Evolutionary conservation across 2,329 filamentous ascomycete species (phyloP).

Genomic region (Neofusicoccum cordaticola): DNA sequence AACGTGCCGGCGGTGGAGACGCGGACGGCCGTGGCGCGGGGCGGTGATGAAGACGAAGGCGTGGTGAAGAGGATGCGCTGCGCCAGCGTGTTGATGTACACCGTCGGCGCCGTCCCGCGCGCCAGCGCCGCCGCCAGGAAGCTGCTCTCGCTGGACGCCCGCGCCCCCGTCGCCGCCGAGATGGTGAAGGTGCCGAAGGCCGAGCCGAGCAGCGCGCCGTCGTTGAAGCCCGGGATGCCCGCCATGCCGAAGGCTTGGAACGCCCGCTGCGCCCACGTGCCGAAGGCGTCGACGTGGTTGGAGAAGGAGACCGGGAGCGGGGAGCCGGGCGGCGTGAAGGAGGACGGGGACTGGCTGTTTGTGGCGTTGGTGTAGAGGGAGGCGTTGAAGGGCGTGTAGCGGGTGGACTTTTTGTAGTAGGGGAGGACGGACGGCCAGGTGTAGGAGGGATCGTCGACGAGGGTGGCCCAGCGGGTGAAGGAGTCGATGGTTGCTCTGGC

Average conservation of each 20-base stretch:
- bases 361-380: conserved; percentile 24
- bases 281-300: conserved; percentile 26
- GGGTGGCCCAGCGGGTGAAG: conserved; percentile 22
- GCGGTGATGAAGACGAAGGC: too few relatives aligned
- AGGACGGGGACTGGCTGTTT: conserved; percentile 21
- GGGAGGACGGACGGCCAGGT: conserved; percentile 20
- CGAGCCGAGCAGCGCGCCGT: conserved; percentile 22
- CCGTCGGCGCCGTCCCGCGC: too few relatives aligned
- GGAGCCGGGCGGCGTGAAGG: conserved; percentile 22
- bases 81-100: too few relatives aligned
- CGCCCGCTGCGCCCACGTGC: background rate
- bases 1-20: too few relatives aligned
- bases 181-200: conserved; percentile 20
- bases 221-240: conserved; percentile 23
- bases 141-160: too few relatives aligned
- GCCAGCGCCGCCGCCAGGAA: too few relatives aligned
- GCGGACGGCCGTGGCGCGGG: too few relatives aligned
- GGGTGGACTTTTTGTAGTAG: conserved; percentile 23
- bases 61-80: too few relatives aligned
- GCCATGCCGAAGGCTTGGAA: conserved; percentile 22
- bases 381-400: conserved; percentile 24
- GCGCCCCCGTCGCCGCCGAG: too few relatives aligned
- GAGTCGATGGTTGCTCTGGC: conserved; percentile 1
- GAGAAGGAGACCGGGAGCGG: conserved; percentile 28
- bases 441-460: conserved; percentile 23